These are phyloP conservation scores for Nakaseomyces delphensis DNA, from an alignment of 1,139 yeast species.

Conservation along the genomic window DNA sequence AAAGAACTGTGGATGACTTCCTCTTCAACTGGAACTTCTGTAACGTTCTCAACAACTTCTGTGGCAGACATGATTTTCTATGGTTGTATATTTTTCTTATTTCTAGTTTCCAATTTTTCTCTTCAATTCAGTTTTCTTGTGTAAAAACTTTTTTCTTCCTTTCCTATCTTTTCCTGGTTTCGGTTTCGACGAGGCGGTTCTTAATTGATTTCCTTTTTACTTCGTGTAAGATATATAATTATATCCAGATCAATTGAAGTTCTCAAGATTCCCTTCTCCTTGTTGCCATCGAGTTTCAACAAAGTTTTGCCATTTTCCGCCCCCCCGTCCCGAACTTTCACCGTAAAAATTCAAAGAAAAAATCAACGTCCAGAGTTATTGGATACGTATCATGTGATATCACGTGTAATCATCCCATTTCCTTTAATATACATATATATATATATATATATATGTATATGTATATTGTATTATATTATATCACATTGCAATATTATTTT, in stretches of 20 bases:
- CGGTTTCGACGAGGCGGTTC: not conserved
- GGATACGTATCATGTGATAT: not conserved
- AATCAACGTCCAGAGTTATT: not conserved
- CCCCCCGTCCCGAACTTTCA: too few relatives aligned
- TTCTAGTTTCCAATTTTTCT: not conserved
- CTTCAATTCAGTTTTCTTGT: not conserved
- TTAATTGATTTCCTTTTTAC: too few relatives aligned
- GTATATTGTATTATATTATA: too few relatives aligned
- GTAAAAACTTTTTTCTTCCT: not conserved
- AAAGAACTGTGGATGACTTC: conserved; percentile 11
- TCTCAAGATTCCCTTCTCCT: not conserved
- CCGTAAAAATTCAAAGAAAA: too few relatives aligned
- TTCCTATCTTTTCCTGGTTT: not conserved
- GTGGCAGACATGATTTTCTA: conserved; percentile 11
- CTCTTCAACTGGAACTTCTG: conserved; percentile 9
- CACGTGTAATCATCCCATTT: not conserved
- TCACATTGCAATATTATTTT: too few relatives aligned
- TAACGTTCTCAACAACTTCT: conserved; percentile 7
- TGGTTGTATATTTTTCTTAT: conserved; percentile 4
- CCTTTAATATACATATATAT: not conserved
- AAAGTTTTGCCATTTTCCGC: not conserved
- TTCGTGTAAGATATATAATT: too few relatives aligned
- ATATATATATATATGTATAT: not conserved
- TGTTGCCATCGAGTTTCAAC: conserved; percentile 3
- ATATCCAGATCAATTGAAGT: not conserved